Evolutionary conservation across 2,329 filamentous ascomycete species (phyloP), one percentile per base, ranked within the genome.

Genomic region (Aphanoascus verrucosus): DNA sequence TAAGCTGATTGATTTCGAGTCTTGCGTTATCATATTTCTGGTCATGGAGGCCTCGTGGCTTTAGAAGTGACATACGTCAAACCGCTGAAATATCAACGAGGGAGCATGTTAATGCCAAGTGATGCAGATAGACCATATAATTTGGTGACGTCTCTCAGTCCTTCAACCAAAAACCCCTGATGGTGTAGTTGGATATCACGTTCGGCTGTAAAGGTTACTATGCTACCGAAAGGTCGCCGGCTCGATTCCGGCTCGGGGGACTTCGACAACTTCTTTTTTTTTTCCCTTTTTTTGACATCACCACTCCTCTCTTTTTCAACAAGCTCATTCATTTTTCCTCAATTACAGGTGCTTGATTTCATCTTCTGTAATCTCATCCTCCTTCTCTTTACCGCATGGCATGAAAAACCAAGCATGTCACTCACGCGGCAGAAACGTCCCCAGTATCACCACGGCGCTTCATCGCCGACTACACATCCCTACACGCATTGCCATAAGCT

Each of bases 141-240:
- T 17, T 35, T 43, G 12, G 17, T 31, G 5, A n/a, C 31, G 47
- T 28, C 7, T 11, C 31, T 4, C 14, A 19, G 28, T 40, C 11
- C 28, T 40, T 17, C 23, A 37, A 32, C 35, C 40, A 54, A 17
- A 35, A 54, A 49, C 52, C 52, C 44, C 44, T 17, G 44, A 54
- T 54, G 52, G 52, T 54, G 52, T 54, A 54, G 52, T 54, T 54
- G 52, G 52, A 32, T 54, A 54, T 54, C 52, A 54, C 52, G 52
- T 54, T 54, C 52, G 52, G 52, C 52, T 54, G 52, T 54, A 54
- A 54, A 44, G 37, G 52, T 47, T 43, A 44, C 49, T 37, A 48
- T 54, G 52, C 46, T 43, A 54, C 52, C 52, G 52, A 54, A 54
- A 54, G 52, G 52, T 54, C 52, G 38, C 52, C 46, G 52, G 52